Evolutionary conservation across 768 basidiomycete species (phyloP).

Genomic region (Collybia mongolica): DNA sequence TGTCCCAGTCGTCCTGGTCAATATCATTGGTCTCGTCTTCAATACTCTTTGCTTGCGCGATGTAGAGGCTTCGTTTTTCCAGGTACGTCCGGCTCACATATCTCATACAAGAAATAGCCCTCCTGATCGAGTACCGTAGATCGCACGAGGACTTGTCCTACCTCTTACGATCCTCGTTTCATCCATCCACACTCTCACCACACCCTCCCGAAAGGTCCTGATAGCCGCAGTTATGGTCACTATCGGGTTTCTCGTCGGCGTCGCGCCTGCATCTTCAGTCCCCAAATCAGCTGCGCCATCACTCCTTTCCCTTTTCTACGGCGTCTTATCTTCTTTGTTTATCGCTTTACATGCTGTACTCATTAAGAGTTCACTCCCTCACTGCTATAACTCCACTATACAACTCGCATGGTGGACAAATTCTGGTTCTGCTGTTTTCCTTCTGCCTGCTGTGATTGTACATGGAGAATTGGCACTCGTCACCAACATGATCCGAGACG

Average conservation of each 20-base stretch:
- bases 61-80: slow-evolving; percentile 82
- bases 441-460: slow-evolving; percentile 63
- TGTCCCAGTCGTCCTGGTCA: slow-evolving; percentile 61
- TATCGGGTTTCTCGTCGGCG: slow-evolving; percentile 74
- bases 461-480: slow-evolving; percentile 51
- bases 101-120: too few species aligned
- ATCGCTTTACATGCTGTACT: slow-evolving; percentile 76
- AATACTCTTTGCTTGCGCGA: slow-evolving; percentile 77
- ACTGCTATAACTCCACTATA: slow-evolving; percentile 70
- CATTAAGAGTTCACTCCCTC: slow-evolving; percentile 67
- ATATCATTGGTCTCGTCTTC: slow-evolving; percentile 75
- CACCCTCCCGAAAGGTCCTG: slow-evolving; percentile 55
- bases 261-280: slow-evolving; percentile 52
- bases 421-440: slow-evolving; percentile 59
- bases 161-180: slow-evolving; percentile 81
- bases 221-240: slow-evolving; percentile 64
- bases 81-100: slow-evolving; percentile 36
- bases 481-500: slow-evolving; percentile 31
- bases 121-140: slow-evolving; percentile 37
- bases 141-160: slow-evolving; percentile 81
- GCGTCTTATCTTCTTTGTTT: slow-evolving; percentile 69
- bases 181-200: slow-evolving; percentile 51
- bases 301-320: slow-evolving; percentile 62
- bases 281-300: slow-evolving; percentile 46
- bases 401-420: slow-evolving; percentile 82